A percentile compares a stretch with the other conserved stretches of the same genome.
These are phyloP conservation scores for Aurantiochytrium sp. DNA, from an alignment of 108 stramenopile genomes.

Conservation along the genomic window DNA sequence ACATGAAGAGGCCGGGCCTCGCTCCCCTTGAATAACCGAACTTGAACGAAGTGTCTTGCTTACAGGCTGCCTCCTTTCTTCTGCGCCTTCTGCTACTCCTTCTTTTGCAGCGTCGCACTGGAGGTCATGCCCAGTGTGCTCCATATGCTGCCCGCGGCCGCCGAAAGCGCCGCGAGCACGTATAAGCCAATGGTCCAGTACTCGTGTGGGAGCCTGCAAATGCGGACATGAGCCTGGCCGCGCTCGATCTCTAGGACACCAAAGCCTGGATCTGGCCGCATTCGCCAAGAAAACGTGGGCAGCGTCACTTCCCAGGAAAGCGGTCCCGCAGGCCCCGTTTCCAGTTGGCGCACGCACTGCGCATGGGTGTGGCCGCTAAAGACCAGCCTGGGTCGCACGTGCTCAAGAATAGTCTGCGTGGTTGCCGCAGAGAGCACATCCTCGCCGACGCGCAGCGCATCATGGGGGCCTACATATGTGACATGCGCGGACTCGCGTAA, in stretches of 20 bases:
- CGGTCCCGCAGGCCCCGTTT: too few relatives aligned
- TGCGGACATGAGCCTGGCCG: neutral
- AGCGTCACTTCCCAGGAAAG: neutral
- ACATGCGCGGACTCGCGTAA: neutral
- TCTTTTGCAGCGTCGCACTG: neutral
- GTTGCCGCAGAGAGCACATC: neutral
- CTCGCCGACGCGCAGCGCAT: neutral
- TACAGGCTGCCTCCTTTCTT: too few relatives aligned
- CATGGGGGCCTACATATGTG: neutral
- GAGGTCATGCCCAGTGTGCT: too few relatives aligned
- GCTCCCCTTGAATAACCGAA: too few relatives aligned
- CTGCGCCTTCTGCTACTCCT: neutral
- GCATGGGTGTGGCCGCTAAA: neutral
- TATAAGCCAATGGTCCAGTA: neutral
- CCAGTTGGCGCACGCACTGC: neutral
- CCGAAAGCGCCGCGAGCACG: neutral
- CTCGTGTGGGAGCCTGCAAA: neutral
- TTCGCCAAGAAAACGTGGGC: neutral
- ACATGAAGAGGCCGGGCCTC: too few relatives aligned
- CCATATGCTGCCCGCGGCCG: too few relatives aligned
- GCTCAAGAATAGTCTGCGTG: neutral
- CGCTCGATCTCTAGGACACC: neutral
- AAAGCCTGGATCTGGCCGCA: neutral
- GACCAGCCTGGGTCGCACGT: neutral
- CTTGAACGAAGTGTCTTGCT: too few relatives aligned